Evolutionary conservation across 1,284 basidiomycete species (phyloP).

Genomic region (Wallemia mellicola): DNA sequence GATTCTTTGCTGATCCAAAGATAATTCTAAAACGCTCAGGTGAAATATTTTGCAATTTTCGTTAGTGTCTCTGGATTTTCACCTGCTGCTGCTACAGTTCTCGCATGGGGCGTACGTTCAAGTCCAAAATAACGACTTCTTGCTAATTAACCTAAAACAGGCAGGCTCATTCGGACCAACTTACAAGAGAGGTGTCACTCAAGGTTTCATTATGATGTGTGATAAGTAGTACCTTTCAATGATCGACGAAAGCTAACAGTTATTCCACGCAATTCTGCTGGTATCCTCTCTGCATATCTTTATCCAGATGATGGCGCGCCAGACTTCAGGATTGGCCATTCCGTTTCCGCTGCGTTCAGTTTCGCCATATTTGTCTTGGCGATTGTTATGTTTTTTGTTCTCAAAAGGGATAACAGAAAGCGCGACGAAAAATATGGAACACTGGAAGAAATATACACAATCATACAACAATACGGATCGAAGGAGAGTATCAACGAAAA

Average conservation of each 20-base stretch:
- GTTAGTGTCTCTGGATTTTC: conserved; percentile 6
- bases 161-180: background rate
- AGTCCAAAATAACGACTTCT: too few species aligned
- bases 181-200: background rate
- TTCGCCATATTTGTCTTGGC: background rate
- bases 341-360: background rate
- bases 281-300: background rate
- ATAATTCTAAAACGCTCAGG: conserved; percentile 1
- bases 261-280: background rate
- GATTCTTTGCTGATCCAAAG: background rate
- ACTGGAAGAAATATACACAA: background rate
- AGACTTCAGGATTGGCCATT: background rate
- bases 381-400: background rate
- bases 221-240: background rate
- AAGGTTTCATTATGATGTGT: background rate
- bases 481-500: background rate
- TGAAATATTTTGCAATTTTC: conserved; percentile 7
- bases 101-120: background rate
- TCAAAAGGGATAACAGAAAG: background rate
- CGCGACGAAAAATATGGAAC: background rate
- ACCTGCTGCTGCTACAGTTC: conserved; percentile 1
- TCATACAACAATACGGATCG: background rate
- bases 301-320: background rate
- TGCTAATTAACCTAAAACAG: too few species aligned
- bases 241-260: background rate